These are phyloP conservation scores for Botryotinia calthae DNA, from an alignment of 2,329 filamentous ascomycete species.

Conservation along the genomic window DNA sequence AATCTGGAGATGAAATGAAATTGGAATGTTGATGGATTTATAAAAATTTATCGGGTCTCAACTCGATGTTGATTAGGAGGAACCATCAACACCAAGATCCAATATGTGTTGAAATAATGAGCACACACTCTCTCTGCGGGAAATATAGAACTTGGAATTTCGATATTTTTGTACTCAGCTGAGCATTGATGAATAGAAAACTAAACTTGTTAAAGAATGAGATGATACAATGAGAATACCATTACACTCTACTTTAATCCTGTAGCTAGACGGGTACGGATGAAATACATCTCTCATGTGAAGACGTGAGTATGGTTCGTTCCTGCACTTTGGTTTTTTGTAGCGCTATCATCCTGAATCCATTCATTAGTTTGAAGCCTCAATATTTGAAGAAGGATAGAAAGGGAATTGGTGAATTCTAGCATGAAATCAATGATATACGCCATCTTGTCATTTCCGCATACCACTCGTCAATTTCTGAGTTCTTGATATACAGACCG, in stretches of 20 bases:
- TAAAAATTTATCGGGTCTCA: not conserved
- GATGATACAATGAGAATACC: not conserved
- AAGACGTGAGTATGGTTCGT: not conserved
- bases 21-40: no score
- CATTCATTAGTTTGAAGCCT: not conserved
- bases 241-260: no score
- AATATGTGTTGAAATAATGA: not conserved
- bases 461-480: not conserved
- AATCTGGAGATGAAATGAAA: not conserved
- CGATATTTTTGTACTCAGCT: not conserved
- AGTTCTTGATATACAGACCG: not conserved
- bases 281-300: not conserved
- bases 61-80: not conserved
- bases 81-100: accelerated
- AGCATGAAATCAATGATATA: accelerated
- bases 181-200: not conserved
- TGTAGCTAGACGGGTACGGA: not conserved
- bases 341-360: not conserved
- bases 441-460: not conserved
- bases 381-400: no score
- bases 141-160: not conserved
- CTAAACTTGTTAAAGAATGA: not conserved
- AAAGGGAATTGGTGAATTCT: no score
- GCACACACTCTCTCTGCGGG: not conserved
- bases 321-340: not conserved